phyloP scores from a whole-genome alignment of 192 early-diverging fungal genomes.

The Oehlia diaphana region DNA sequence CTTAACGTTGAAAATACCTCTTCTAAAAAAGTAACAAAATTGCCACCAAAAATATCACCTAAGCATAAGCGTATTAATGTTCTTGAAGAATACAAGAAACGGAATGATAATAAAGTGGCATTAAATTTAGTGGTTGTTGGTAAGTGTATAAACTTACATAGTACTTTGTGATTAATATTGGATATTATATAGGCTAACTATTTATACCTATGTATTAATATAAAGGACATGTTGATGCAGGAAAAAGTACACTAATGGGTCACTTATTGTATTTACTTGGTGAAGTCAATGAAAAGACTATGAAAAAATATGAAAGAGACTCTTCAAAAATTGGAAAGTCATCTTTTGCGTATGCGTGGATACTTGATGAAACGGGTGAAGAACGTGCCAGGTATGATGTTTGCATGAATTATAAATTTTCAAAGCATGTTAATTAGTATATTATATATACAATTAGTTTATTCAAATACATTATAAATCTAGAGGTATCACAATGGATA shows the following conservation, averaged over 20 bases:
- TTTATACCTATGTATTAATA: neutral
- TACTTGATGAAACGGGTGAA: constrained; percentile 94
- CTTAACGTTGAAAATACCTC: neutral
- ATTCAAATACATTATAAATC: neutral
- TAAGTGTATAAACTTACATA: constrained; percentile 28
- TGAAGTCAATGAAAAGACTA: constrained; percentile 83
- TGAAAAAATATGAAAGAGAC: constrained; percentile 87
- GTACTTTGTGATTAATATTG: neutral
- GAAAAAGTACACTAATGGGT: constrained; percentile 97
- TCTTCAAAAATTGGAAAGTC: constrained; percentile 92
- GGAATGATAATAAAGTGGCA: constrained; percentile 62
- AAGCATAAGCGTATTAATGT: constrained; percentile 67
- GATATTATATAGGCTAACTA: constrained; percentile 4
- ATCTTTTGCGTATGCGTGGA: constrained; percentile 97
- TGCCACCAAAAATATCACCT: constrained; percentile 39
- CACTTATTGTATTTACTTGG: constrained; percentile 89
- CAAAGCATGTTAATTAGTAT: no score
- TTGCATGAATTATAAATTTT: no score
- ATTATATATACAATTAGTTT: neutral
- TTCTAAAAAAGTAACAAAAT: constrained; percentile 18
- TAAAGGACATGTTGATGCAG: constrained; percentile 93
- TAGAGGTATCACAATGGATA: constrained; percentile 96
- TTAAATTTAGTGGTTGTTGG: constrained; percentile 90
- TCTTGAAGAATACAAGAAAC: constrained; percentile 66
- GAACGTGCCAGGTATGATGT: constrained; percentile 67